Base-by-base conservation (phyloP, 106 monocot genomes). In the Iris macrosiphon region DNA sequence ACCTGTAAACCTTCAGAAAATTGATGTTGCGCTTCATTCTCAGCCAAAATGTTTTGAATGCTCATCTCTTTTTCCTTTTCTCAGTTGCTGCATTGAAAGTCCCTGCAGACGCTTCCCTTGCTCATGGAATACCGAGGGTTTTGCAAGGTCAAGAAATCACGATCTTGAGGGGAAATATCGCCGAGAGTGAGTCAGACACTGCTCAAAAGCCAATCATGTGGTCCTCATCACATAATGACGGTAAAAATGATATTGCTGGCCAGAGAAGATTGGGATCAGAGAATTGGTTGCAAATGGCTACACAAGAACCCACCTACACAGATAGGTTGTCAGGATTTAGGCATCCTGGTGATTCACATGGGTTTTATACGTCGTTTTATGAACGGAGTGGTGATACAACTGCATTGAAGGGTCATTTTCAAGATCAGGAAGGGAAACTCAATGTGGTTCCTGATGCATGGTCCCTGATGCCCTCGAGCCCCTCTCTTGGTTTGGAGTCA, bases 271-370 rank as follows among this genome's bases (percentile, higher is more conserved):
- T 61, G 45, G 40, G 53, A 27, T 72, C 64, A 34, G 74, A 70
- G 7, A 78, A 58, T 12, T 79, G 83, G 82, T 66, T 74, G 34
- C 71, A 67, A 29, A 20, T 66, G n/a, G 34, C 40, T n/a, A 76
- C 73, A 49, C 62, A 50, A 16, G 80, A 74, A 64, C 51, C 67
- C 10, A 45, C 45, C 17, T 83, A 53, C 47, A 61, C 59, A 12
- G 70, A 79, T 34, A 60, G 60, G 44, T 35, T 57, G 22, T 51
- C 83, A 28, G 64, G 71, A 15, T 68, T 75, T 55, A 59, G 33
- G 29, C 19, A 19, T n/a, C 30, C 77, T 39, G 17, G 24, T 14
- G 62, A 84, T 37, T 35, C 54, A 12, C 80, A 40, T 32, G 52
- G 51, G 27, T 51, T 72, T 26, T 31, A 23, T 49, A 39, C 69